Percentiles rank a stretch among this genome's conserved stretches.
Conservation (phyloP, 2,329 filamentous ascomycete genomes). For the Tetracladium maxilliforme region DNA sequence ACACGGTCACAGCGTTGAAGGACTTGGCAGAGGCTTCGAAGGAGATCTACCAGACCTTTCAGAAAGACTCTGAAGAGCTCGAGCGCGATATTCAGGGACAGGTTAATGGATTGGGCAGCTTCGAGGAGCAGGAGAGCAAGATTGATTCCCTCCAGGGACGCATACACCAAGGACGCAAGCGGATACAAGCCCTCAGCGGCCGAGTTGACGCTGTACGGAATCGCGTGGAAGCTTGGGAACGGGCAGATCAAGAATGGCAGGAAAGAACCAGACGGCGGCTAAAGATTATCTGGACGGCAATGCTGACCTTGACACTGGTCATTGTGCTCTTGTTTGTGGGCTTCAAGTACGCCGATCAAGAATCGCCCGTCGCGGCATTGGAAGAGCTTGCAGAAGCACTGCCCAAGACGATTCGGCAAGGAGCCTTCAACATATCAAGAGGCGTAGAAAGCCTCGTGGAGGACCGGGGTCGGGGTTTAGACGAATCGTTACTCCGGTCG, state of each 20-base stretch:
- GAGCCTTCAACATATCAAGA: too few species aligned
- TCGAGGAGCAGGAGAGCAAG: slow-evolving; percentile 46
- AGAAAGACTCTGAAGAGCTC: slow-evolving; percentile 41
- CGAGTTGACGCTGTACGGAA: slow-evolving; percentile 49
- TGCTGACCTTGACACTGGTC: slow-evolving; percentile 23
- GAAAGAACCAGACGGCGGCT: slow-evolving; percentile 50
- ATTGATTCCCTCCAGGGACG: slow-evolving; percentile 47
- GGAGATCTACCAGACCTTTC: slow-evolving; percentile 42
- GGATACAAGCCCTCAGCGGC: slow-evolving; percentile 41
- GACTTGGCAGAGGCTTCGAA: slow-evolving; percentile 49
- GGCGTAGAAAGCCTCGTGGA: too few species aligned
- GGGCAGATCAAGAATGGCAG: slow-evolving; percentile 51
- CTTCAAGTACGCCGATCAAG: slow-evolving; percentile 15
- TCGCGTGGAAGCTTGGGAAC: slow-evolving; percentile 53
- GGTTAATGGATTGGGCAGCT: slow-evolving; percentile 37
- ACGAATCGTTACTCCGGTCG: too few species aligned
- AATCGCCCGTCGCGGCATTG: background rate
- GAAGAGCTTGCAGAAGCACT: background rate
- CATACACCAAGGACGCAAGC: slow-evolving; percentile 42
- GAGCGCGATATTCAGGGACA: slow-evolving; percentile 36
- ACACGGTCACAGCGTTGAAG: slow-evolving; percentile 48
- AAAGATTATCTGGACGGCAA: slow-evolving; percentile 47
- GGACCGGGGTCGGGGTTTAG: too few species aligned
- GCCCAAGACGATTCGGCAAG: slow-evolving; percentile 2
- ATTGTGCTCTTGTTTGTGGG: slow-evolving; percentile 29